These are phyloP conservation scores for Starmerella sirachaensis DNA, from an alignment of 805 yeast species.

Conservation along the genomic window DNA sequence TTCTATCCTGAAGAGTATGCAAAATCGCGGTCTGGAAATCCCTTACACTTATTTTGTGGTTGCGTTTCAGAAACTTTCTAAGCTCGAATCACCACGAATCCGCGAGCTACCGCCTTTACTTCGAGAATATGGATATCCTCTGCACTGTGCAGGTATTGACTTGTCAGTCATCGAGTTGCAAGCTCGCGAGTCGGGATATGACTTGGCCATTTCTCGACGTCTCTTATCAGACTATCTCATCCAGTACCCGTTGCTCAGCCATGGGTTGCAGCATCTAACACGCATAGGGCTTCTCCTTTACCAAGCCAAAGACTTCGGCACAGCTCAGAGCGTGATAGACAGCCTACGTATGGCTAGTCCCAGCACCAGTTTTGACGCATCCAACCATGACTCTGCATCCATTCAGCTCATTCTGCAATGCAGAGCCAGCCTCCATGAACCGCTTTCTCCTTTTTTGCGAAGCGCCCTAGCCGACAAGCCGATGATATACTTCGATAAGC, in stretches of 20 bases:
- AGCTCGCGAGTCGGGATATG: slow-evolving; percentile 3
- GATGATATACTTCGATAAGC: slow-evolving; percentile 10
- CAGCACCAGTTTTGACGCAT: background rate
- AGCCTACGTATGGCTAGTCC: slow-evolving; percentile 7
- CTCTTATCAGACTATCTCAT: slow-evolving; percentile 16
- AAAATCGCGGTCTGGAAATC: slow-evolving; percentile 14
- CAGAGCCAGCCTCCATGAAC: slow-evolving; percentile 2
- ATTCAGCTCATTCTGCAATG: slow-evolving; percentile 10
- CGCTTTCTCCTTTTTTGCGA: slow-evolving; percentile 10
- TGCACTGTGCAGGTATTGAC: slow-evolving; percentile 22
- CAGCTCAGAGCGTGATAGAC: slow-evolving; percentile 11
- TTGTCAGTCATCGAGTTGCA: slow-evolving; percentile 18
- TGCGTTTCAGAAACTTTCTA: slow-evolving; percentile 12
- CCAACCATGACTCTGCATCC: slow-evolving; percentile 15
- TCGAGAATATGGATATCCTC: slow-evolving; percentile 13
- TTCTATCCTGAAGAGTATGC: slow-evolving; percentile 6
- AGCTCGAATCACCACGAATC: slow-evolving; percentile 1
- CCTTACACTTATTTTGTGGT: slow-evolving; percentile 14
- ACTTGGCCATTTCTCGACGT: slow-evolving; percentile 2
- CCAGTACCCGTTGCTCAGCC: slow-evolving; percentile 21
- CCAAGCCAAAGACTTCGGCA: slow-evolving; percentile 6
- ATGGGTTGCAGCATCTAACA: slow-evolving; percentile 16
- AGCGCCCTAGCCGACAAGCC: slow-evolving; percentile 6
- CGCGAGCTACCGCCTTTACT: slow-evolving; percentile 6
- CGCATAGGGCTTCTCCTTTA: slow-evolving; percentile 15